Conservation (phyloP, 2,329 filamentous ascomycete species). For the Colletotrichum destructivum region DNA sequence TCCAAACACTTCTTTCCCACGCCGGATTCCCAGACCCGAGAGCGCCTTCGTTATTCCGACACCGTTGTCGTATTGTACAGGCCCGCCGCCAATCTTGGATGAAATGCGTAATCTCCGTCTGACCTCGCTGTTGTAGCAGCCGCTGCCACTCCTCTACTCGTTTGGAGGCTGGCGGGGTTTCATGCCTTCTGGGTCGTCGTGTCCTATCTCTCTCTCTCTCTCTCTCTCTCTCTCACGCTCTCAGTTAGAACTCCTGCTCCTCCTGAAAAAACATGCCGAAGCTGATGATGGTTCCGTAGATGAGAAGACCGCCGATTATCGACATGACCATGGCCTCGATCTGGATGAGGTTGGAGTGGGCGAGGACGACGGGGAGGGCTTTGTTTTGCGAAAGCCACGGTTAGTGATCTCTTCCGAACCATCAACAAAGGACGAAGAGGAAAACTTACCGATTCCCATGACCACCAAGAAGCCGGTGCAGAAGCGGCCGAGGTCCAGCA, state of each 20-base stretch:
- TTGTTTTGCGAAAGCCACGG: constrained; percentile 19
- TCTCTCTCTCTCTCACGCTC: too few species aligned
- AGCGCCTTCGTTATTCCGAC: constrained; percentile 27
- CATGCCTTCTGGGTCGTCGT: constrained; percentile 9
- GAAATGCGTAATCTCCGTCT: not conserved
- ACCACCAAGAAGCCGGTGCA: constrained; percentile 95
- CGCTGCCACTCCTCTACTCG: constrained; percentile 7
- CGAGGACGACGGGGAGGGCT: constrained; percentile 91
- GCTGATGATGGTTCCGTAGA: constrained; percentile 98
- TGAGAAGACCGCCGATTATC: constrained; percentile 90
- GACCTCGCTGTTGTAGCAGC: not conserved
- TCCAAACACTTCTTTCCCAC: constrained; percentile 8
- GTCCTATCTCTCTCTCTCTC: too few species aligned
- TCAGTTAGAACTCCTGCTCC: constrained; percentile 88
- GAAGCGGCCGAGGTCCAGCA: constrained; percentile 95
- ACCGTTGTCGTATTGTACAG: constrained; percentile 39
- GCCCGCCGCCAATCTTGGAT: constrained; percentile 20
- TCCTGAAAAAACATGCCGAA: constrained; percentile 99
- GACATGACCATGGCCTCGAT: constrained; percentile 95
- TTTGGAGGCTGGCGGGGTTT: not conserved
- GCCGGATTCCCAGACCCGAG: constrained; percentile 31
- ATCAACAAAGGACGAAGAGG: not conserved
- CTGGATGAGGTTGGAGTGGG: constrained; percentile 87
- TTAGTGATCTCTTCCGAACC: constrained; percentile 25
- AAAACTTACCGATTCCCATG: constrained; percentile 91